Percentiles rank a stretch among this genome's conserved stretches.
Evolutionary conservation across 495 filamentous ascomycete genomes (phyloP).

Genomic region (Lichina pygmaea): DNA sequence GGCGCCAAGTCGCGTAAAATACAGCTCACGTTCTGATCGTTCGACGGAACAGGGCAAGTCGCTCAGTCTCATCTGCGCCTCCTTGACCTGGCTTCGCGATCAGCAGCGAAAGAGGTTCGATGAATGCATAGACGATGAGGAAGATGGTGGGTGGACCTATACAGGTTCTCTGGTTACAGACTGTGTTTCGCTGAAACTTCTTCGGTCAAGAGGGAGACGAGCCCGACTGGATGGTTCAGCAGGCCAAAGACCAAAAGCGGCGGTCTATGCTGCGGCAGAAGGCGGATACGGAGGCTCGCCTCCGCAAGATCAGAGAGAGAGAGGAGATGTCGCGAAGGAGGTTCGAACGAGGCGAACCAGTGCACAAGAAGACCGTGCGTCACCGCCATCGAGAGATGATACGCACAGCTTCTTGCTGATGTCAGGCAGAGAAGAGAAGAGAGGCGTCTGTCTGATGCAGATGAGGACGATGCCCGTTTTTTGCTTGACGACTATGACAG

Average conservation of each 20-base stretch:
- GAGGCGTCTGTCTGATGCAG: slow-evolving; percentile 2
- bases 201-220: slow-evolving; percentile 31
- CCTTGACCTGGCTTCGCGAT: slow-evolving; percentile 79
- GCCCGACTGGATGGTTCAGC: slow-evolving; percentile 73
- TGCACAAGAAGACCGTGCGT: slow-evolving; percentile 23
- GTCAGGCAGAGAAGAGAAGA: slow-evolving; percentile 3
- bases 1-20: neutral
- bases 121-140: slow-evolving; percentile 14
- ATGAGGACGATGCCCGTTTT: slow-evolving; percentile 45
- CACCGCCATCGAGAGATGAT: slow-evolving; percentile 3
- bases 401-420: slow-evolving; percentile 1
- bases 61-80: slow-evolving; percentile 74
- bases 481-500: slow-evolving; percentile 60
- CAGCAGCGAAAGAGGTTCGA: slow-evolving; percentile 46
- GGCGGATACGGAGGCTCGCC: slow-evolving; percentile 40
- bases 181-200: slow-evolving; percentile 3
- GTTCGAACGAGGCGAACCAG: slow-evolving; percentile 18
- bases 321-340: slow-evolving; percentile 33
- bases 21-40: slow-evolving; percentile 1
- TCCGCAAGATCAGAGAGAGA: slow-evolving; percentile 38
- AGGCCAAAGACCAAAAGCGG: slow-evolving; percentile 36
- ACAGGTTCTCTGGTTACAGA: neutral
- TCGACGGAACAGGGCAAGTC: slow-evolving; percentile 52
- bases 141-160: slow-evolving; percentile 5
- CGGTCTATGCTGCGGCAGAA: slow-evolving; percentile 35